Evolutionary conservation across 352 stramenopile species (phyloP).

Genomic region (Phytophthora ohioensis): DNA sequence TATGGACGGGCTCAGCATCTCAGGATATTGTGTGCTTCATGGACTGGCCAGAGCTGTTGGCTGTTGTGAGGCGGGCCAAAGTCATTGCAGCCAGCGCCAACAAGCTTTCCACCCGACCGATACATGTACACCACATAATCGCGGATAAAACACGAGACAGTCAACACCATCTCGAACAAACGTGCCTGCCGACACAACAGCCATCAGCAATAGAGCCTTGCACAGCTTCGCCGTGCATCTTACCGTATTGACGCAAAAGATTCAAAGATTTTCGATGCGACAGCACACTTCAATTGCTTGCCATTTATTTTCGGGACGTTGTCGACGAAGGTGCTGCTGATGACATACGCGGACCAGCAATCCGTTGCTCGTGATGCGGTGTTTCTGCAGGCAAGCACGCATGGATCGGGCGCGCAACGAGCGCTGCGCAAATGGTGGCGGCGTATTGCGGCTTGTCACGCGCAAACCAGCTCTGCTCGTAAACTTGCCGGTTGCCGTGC

Average conservation of each 20-base stretch:
- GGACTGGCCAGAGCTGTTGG: conserved; percentile 1
- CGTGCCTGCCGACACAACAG: background rate
- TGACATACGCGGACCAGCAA: conserved; percentile 21
- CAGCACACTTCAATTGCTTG: conserved; percentile 18
- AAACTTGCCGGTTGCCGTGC: conserved; percentile 1
- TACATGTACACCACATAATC: background rate
- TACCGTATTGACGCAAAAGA: conserved; percentile 1
- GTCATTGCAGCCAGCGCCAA: background rate
- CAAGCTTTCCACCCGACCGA: conserved; percentile 3
- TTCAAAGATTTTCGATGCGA: background rate
- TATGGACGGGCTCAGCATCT: conserved; percentile 26
- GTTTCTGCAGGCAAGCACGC: conserved; percentile 12
- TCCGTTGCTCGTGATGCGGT: conserved; percentile 29
- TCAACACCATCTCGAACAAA: background rate
- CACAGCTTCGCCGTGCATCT: conserved; percentile 9
- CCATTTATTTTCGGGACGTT: background rate
- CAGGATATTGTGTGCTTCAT: conserved; percentile 16
- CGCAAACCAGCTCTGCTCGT: conserved; percentile 3
- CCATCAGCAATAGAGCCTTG: conserved; percentile 11
- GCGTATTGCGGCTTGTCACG: conserved; percentile 7
- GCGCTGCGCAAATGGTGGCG: conserved; percentile 13
- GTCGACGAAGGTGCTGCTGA: conserved; percentile 19
- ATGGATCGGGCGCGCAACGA: background rate
- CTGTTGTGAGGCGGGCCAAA: conserved; percentile 3
- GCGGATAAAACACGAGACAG: background rate